Evolutionary conservation across 805 yeast species (phyloP).

Genomic region (Cyberlindnera samutprakarnensis): DNA sequence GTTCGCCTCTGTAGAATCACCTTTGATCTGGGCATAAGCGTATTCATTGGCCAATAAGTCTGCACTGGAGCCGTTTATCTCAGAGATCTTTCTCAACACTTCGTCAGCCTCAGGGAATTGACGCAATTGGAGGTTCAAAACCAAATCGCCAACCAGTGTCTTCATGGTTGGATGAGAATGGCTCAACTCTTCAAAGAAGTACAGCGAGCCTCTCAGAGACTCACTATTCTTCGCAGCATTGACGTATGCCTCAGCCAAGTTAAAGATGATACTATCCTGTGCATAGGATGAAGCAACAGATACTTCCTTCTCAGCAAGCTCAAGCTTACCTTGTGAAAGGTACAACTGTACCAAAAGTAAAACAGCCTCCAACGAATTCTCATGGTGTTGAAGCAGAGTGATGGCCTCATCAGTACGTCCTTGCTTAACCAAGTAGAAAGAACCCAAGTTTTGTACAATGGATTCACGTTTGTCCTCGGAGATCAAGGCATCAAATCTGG

Average conservation of each 20-base stretch:
- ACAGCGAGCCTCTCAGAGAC: constrained; percentile 37
- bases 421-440: constrained; percentile 32
- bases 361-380: constrained; percentile 33
- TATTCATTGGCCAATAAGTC: constrained; percentile 60
- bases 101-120: constrained; percentile 81
- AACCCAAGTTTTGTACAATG: constrained; percentile 31
- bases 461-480: constrained; percentile 18
- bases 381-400: constrained; percentile 28
- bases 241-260: constrained; percentile 72
- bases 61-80: constrained; percentile 33
- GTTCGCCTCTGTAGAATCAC: constrained; percentile 26
- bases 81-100: constrained; percentile 31
- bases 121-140: constrained; percentile 69
- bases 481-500: constrained; percentile 17
- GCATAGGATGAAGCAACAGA: constrained; percentile 39
- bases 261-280: constrained; percentile 69
- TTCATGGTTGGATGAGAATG: constrained; percentile 43
- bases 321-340: constrained; percentile 34
- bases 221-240: constrained; percentile 36
- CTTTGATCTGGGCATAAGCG: constrained; percentile 51
- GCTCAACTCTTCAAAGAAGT: constrained; percentile 76
- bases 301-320: constrained; percentile 40
- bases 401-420: constrained; percentile 38
- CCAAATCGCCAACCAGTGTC: constrained; percentile 57
- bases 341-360: constrained; percentile 33